Conservation (phyloP, 805 yeast species). For the Saccharomycopsis sp. region DNA sequence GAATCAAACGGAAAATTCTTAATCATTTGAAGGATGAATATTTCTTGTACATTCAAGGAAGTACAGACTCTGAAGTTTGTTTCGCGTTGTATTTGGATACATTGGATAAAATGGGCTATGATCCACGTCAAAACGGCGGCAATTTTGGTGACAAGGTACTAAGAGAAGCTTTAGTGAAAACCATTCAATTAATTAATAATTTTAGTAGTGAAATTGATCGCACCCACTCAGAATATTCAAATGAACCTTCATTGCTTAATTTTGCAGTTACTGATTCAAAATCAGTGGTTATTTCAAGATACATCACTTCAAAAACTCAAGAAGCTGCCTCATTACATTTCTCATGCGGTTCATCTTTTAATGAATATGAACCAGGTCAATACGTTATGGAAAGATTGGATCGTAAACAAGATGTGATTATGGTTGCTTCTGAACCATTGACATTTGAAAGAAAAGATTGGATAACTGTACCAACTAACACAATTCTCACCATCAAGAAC, state of each 20-base stretch:
- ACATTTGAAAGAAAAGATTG: constrained; percentile 97
- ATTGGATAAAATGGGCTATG: constrained; percentile 64
- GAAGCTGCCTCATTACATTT: constrained; percentile 96
- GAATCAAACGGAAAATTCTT: constrained; percentile 66
- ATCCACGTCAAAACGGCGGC: constrained; percentile 46
- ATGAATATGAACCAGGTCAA: constrained; percentile 85
- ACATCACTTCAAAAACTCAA: constrained; percentile 80
- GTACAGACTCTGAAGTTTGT: constrained; percentile 94
- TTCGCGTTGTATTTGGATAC: constrained; percentile 84
- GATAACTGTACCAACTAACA: constrained; percentile 94
- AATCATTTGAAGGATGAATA: constrained; percentile 73
- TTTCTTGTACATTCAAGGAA: constrained; percentile 78
- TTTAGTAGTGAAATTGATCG: constrained; percentile 61
- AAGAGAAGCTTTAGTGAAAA: constrained; percentile 60
- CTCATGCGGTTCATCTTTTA: constrained; percentile 86
- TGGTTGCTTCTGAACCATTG: constrained; percentile 94
- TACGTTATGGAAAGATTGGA: constrained; percentile 92
- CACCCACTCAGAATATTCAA: constrained; percentile 28
- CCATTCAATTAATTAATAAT: constrained; percentile 66
- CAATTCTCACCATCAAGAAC: constrained; percentile 69
- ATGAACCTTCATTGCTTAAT: constrained; percentile 80
- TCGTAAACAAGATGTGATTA: constrained; percentile 88
- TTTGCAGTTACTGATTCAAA: constrained; percentile 95
- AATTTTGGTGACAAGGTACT: constrained; percentile 49
- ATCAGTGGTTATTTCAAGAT: constrained; percentile 78